Evolutionary conservation across 352 stramenopile genomes (phyloP).

Genomic region (Pythium phragmiticola): DNA sequence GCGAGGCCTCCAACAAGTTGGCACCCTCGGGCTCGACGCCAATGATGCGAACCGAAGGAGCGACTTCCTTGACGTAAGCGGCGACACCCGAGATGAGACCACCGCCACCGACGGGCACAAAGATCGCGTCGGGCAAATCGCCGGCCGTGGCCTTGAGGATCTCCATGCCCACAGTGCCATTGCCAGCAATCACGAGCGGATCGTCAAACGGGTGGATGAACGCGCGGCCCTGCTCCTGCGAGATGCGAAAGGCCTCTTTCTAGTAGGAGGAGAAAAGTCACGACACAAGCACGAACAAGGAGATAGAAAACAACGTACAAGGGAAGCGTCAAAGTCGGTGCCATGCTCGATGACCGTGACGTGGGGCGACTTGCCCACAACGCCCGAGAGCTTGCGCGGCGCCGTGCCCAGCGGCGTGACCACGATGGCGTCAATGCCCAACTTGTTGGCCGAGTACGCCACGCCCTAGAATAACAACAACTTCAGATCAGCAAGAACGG

Average conservation of each 20-base stretch:
- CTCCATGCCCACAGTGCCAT: conserved; percentile 97
- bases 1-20: conserved; percentile 92
- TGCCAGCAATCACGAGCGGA: conserved; percentile 95
- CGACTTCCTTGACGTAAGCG: conserved; percentile 87
- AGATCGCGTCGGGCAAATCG: conserved; percentile 93
- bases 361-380: conserved; percentile 45
- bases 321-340: conserved; percentile 95
- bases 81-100: conserved; percentile 96
- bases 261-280: conserved; percentile 18
- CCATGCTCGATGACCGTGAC: conserved; percentile 95
- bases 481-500: not conserved
- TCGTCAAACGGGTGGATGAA: conserved; percentile 99
- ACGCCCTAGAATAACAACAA: conserved; percentile 67
- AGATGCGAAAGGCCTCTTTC: conserved; percentile 91
- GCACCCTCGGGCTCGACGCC: conserved; percentile 95
- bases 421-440: conserved; percentile 95
- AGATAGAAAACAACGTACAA: conserved; percentile 32
- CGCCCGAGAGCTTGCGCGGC: conserved; percentile 84
- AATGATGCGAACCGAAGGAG: conserved; percentile 92
- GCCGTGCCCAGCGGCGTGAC: conserved; percentile 96
- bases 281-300: not conserved
- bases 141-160: conserved; percentile 89
- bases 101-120: conserved; percentile 96
- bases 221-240: conserved; percentile 89
- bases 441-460: conserved; percentile 90